phyloP scores from a whole-genome alignment of 306 rosid species.

The Lupinus albus region DNA sequence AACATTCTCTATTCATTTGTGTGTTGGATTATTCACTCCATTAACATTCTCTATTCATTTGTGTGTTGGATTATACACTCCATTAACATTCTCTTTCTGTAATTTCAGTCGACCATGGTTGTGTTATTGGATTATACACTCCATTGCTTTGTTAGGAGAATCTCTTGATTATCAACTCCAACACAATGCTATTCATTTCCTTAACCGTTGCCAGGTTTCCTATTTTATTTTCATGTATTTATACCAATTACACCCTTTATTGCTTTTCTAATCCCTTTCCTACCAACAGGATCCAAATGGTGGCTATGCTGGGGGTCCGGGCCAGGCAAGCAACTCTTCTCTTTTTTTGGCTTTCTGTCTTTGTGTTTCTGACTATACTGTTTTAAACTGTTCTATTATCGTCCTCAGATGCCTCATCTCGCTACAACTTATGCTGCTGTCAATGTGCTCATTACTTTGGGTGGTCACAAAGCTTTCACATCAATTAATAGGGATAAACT shows the following conservation, averaged over 20 bases:
- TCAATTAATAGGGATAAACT: constrained; percentile 84
- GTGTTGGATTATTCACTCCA: no score
- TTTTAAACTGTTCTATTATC: constrained; percentile 42
- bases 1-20: no score
- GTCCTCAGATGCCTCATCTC: constrained; percentile 86
- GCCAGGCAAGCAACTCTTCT: constrained; percentile 71
- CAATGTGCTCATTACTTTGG: constrained; percentile 81
- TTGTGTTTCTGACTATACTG: background rate
- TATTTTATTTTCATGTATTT: constrained; percentile 20
- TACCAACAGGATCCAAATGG: constrained; percentile 74
- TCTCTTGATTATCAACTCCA: constrained; percentile 62
- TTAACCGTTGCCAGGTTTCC: constrained; percentile 79
- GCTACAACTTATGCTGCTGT: constrained; percentile 97
- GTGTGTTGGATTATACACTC: no score
- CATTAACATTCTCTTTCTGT: no score
- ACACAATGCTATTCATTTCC: constrained; percentile 60
- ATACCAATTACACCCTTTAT: constrained; percentile 16
- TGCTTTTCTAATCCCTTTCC: constrained; percentile 28
- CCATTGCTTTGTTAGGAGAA: constrained; percentile 78
- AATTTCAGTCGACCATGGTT: constrained; percentile 97
- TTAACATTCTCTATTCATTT: no score
- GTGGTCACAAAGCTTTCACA: constrained; percentile 70
- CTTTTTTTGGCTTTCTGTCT: background rate
- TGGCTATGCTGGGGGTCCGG: constrained; percentile 96
- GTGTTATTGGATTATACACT: constrained; percentile 88